Base-by-base conservation (phyloP, 495 filamentous ascomycete genomes). In the Annulohypoxylon stygium region DNA sequence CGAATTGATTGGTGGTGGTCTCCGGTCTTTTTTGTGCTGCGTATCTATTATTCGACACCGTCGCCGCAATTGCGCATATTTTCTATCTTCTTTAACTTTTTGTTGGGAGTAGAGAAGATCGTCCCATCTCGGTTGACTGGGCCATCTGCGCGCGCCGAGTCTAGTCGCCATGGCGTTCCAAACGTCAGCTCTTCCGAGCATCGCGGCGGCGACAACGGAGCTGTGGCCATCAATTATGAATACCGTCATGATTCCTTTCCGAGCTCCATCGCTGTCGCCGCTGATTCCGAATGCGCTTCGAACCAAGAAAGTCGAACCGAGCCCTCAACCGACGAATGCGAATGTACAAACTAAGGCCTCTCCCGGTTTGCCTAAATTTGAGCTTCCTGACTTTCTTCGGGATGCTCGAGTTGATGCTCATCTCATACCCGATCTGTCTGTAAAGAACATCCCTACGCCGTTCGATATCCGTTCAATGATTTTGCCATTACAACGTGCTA, bases 221-320 rank as follows among this genome's bases (percentile, higher is more conserved):
- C 66, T 88, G 67, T 88, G 85, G 86, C 87, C 88, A 23, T 86
- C 86, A 16, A 81, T 90, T 66, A 81, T 84, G 43, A 84, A 80
- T 67, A 78, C 83, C 18, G 74, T 89, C 55, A 72, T 78, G 16
- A 60, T 81, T 16, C 83, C 88, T 23, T 85, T 82, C 80, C 79
- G 79, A 55, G 48, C 71, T n/a, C 39, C 69, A 6, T 70, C 67
- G 25, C 55, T 70, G 34, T 55, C 64, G 18, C 57, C 50, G 20
- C 43, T 43, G 26, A 72, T 68, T 26, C 60, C 57, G 59, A 68
- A 36, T 53, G 36, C 45, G 11, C 62, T 65, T 61, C 45, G 33
- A 62, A 39, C 65, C 9, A 58, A 55, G 48, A 67, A 63, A 20
- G 26, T 57, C 53, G 53, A 57, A 43, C 65, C 77, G 12, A 66